phyloP scores from a whole-genome alignment of 2,329 filamentous ascomycete species.

The Fusarium staphyleae region DNA sequence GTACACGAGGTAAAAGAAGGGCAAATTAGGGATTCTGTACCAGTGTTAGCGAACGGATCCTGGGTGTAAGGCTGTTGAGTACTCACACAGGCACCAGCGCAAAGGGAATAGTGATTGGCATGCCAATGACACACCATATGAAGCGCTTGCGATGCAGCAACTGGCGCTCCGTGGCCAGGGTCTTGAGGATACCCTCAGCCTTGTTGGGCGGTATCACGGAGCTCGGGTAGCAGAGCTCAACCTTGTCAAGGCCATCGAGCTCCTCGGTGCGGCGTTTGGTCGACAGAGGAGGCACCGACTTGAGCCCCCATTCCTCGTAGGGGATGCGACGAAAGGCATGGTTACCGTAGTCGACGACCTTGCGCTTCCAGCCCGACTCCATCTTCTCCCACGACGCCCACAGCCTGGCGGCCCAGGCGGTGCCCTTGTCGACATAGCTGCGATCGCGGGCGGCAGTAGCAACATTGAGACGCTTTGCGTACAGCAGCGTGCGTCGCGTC shows the following conservation, averaged over 20 bases:
- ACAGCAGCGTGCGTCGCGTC: slow-evolving; percentile 87
- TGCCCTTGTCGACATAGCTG: slow-evolving; percentile 71
- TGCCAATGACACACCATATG: slow-evolving; percentile 80
- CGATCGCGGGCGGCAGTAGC: slow-evolving; percentile 56
- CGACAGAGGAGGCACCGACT: slow-evolving; percentile 87
- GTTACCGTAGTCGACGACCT: slow-evolving; percentile 87
- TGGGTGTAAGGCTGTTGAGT: neutral
- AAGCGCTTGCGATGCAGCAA: slow-evolving; percentile 77
- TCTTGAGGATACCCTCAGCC: slow-evolving; percentile 70
- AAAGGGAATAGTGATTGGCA: slow-evolving; percentile 85
- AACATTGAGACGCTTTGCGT: slow-evolving; percentile 78
- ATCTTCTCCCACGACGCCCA: slow-evolving; percentile 91
- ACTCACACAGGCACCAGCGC: slow-evolving; percentile 85
- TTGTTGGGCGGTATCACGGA: slow-evolving; percentile 69
- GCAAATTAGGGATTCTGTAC: slow-evolving; percentile 83
- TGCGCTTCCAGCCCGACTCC: slow-evolving; percentile 86
- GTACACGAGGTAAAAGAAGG: slow-evolving; percentile 95
- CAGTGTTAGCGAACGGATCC: neutral
- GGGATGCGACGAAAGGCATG: slow-evolving; percentile 84
- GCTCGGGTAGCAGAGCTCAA: slow-evolving; percentile 79
- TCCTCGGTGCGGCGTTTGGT: slow-evolving; percentile 70
- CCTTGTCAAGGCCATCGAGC: slow-evolving; percentile 65
- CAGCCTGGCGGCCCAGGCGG: slow-evolving; percentile 73
- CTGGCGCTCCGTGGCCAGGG: slow-evolving; percentile 81
- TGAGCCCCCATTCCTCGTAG: slow-evolving; percentile 97